Conservation (phyloP, 2,329 filamentous ascomycete genomes). For the Nothophoma quercina region DNA sequence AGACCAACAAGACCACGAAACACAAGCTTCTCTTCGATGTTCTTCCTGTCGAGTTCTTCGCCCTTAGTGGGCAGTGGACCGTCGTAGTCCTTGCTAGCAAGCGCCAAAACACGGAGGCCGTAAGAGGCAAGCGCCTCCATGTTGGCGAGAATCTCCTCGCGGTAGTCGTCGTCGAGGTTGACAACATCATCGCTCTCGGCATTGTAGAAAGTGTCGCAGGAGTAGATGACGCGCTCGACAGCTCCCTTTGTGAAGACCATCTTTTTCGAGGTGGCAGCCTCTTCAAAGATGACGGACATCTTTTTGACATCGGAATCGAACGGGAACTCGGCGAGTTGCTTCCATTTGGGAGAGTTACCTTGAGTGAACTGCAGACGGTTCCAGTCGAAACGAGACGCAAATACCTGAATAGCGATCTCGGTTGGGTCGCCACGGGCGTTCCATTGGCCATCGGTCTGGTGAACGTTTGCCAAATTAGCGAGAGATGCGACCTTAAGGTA, state of each 20-base stretch:
- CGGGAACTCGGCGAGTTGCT: conserved; percentile 67
- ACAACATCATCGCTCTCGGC: conserved; percentile 49
- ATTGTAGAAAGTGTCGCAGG: conserved; percentile 64
- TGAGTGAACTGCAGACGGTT: conserved; percentile 55
- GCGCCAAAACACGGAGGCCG: conserved; percentile 72
- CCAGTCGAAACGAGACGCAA: conserved; percentile 73
- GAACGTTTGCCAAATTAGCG: conserved; percentile 61
- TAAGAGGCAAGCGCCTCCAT: conserved; percentile 72
- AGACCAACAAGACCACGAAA: conserved; percentile 83
- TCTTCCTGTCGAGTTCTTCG: conserved; percentile 61
- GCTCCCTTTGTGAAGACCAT: conserved; percentile 70
- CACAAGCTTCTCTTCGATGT: conserved; percentile 71
- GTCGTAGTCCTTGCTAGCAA: conserved; percentile 62
- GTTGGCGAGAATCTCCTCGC: conserved; percentile 66
- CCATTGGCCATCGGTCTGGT: conserved; percentile 51
- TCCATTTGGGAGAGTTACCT: conserved; percentile 40
- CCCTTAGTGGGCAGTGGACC: conserved; percentile 52
- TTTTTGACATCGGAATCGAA: conserved; percentile 78
- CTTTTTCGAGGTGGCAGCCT: conserved; percentile 49
- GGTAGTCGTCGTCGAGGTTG: conserved; percentile 61
- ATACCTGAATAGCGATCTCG: conserved; percentile 77
- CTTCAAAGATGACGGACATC: conserved; percentile 72
- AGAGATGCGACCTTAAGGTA: conserved; percentile 47
- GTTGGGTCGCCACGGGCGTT: conserved; percentile 55
- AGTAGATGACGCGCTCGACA: conserved; percentile 66